Conservation (phyloP, 306 rosid species). For the Rosa rugosa region DNA sequence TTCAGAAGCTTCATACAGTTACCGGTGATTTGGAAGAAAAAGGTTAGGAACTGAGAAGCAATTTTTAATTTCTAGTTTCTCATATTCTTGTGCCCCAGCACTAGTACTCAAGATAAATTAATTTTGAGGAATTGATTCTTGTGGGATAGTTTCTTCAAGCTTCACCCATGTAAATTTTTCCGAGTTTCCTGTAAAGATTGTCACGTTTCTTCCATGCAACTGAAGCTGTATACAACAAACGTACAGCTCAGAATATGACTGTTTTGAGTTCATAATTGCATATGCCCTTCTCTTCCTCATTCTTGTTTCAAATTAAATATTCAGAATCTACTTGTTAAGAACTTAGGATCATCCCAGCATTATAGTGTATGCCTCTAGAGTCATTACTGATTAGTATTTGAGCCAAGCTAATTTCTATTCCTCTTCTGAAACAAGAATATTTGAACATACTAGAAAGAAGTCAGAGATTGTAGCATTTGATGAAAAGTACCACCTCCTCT, state of each 20-base stretch:
- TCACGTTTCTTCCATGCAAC: not conserved
- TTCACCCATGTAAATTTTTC: not conserved
- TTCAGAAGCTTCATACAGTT: not conserved
- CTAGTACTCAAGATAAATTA: not conserved
- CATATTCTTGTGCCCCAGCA: not conserved
- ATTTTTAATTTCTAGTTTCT: not conserved
- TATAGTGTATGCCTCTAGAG: not conserved
- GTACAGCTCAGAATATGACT: not conserved
- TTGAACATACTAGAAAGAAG: too few species aligned
- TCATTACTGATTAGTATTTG: not conserved
- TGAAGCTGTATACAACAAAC: not conserved
- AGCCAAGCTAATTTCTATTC: not conserved
- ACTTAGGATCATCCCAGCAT: not conserved
- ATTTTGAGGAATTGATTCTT: not conserved
- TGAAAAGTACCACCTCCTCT: too few species aligned
- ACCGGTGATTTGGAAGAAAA: not conserved
- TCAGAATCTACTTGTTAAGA: not conserved
- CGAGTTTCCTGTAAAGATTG: not conserved
- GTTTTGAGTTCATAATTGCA: not conserved
- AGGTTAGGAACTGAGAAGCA: conserved; percentile 12
- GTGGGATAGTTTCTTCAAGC: not conserved
- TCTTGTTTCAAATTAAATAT: not conserved
- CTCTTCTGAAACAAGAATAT: not conserved
- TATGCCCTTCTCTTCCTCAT: not conserved
- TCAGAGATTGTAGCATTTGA: too few species aligned